phyloP scores from a whole-genome alignment of 1,284 basidiomycete genomes.

The Malassezia equina region DNA sequence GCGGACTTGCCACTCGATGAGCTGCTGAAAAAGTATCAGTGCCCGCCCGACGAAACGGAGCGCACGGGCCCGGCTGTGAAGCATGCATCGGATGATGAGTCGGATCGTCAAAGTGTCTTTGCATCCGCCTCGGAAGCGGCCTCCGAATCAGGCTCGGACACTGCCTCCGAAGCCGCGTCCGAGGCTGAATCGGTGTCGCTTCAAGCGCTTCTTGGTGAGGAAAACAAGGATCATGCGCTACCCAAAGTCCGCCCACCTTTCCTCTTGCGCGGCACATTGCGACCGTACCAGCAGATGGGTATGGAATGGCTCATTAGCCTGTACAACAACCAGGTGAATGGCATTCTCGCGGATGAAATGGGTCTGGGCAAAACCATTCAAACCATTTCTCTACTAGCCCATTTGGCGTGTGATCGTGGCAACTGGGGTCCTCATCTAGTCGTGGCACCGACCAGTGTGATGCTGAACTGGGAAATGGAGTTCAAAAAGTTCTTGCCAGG shows the following conservation, averaged over 20 bases:
- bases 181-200: slow-evolving; percentile 16
- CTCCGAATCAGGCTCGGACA: background rate
- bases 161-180: slow-evolving; percentile 19
- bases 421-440: slow-evolving; percentile 96
- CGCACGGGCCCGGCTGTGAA: background rate
- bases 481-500: slow-evolving; percentile 96
- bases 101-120: background rate
- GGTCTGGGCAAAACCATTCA: slow-evolving; percentile 81
- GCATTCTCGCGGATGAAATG: slow-evolving; percentile 65
- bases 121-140: background rate
- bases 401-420: slow-evolving; percentile 83
- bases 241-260: slow-evolving; percentile 46
- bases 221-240: slow-evolving; percentile 9
- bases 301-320: slow-evolving; percentile 89
- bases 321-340: slow-evolving; percentile 76
- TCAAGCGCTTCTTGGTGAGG: background rate
- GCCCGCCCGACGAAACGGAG: slow-evolving; percentile 13
- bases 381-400: slow-evolving; percentile 81
- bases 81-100: background rate
- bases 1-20: slow-evolving; percentile 55
- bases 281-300: slow-evolving; percentile 88
- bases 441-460: slow-evolving; percentile 84
- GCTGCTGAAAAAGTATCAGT: slow-evolving; percentile 52
- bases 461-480: slow-evolving; percentile 98
- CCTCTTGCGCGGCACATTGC: slow-evolving; percentile 71